phyloP scores from a whole-genome alignment of 495 filamentous ascomycete genomes.

The Hyaloscypha bicolor region DNA sequence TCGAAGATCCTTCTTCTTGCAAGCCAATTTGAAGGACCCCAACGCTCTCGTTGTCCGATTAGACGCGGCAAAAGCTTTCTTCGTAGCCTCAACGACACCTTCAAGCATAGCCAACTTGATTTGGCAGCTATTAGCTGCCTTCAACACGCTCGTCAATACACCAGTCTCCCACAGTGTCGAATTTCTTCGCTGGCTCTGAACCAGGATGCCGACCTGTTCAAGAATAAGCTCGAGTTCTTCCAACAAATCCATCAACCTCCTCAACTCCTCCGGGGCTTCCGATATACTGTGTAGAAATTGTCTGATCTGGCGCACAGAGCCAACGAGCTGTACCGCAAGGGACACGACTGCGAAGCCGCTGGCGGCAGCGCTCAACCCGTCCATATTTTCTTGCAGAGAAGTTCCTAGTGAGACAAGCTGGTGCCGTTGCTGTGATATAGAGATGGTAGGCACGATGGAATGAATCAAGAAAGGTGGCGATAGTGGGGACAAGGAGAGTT shows the following conservation, averaged over 20 bases:
- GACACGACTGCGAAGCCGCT: constrained; percentile 41
- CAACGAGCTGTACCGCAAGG: constrained; percentile 34
- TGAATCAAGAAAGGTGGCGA: too few relatives aligned
- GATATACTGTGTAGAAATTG: constrained; percentile 37
- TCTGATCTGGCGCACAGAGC: constrained; percentile 35
- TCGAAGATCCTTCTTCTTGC: constrained; percentile 14
- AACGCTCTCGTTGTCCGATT: background rate
- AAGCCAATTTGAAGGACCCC: constrained; percentile 5
- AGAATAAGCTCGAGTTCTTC: constrained; percentile 36
- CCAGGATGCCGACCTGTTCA: constrained; percentile 12
- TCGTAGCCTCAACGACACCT: background rate
- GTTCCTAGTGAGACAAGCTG: too few relatives aligned
- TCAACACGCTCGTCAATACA: constrained; percentile 5
- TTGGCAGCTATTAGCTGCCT: constrained; percentile 8
- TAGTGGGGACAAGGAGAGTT: too few relatives aligned
- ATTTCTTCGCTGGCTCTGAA: too few relatives aligned
- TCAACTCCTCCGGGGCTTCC: constrained; percentile 39
- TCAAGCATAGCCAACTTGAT: background rate
- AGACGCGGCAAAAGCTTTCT: background rate
- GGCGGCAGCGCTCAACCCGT: constrained; percentile 37
- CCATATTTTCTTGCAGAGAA: constrained; percentile 38
- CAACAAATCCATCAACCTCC: constrained; percentile 36
- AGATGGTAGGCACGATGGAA: too few relatives aligned
- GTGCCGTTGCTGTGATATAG: too few relatives aligned
- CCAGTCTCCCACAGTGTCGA: background rate